phyloP scores from a whole-genome alignment of 306 rosid species.

The Vigna trinervia region DNA sequence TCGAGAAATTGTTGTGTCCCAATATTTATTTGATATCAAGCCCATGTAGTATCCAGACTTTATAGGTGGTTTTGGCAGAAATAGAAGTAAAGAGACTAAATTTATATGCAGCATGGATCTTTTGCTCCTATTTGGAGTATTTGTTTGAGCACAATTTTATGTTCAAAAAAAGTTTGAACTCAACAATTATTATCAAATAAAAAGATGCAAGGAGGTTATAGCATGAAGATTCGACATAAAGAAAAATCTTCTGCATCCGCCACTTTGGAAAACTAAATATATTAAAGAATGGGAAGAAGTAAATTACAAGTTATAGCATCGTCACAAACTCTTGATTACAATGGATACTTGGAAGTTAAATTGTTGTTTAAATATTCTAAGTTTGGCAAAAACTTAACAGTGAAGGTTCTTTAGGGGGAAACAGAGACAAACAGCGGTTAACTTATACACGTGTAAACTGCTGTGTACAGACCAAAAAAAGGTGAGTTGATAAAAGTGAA shows the following conservation, averaged over 20 bases:
- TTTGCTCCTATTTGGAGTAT: slow-evolving; percentile 24
- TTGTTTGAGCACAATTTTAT: slow-evolving; percentile 21
- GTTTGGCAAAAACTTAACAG: neutral
- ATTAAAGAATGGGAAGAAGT: slow-evolving; percentile 23
- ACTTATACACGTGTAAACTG: slow-evolving; percentile 37
- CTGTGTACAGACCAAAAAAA: slow-evolving; percentile 16
- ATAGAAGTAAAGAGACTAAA: neutral
- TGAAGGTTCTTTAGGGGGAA: slow-evolving; percentile 19
- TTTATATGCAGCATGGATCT: neutral
- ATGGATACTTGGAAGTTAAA: neutral
- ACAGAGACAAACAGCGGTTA: neutral
- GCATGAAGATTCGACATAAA: neutral
- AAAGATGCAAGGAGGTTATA: neutral
- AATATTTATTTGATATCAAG: too few species aligned
- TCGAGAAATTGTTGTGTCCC: too few species aligned
- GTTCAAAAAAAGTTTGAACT: slow-evolving; percentile 2
- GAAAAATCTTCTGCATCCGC: slow-evolving; percentile 15
- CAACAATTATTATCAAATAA: slow-evolving; percentile 9
- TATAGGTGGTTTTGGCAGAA: neutral
- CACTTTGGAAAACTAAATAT: slow-evolving; percentile 7
- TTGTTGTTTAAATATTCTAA: neutral
- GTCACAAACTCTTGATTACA: slow-evolving; percentile 24
- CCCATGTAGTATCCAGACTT: too few species aligned
- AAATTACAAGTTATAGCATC: slow-evolving; percentile 24
- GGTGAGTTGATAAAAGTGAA: slow-evolving; percentile 18